Evolutionary conservation across 768 basidiomycete genomes (phyloP).

Genomic region (Agrocybe pediades): DNA sequence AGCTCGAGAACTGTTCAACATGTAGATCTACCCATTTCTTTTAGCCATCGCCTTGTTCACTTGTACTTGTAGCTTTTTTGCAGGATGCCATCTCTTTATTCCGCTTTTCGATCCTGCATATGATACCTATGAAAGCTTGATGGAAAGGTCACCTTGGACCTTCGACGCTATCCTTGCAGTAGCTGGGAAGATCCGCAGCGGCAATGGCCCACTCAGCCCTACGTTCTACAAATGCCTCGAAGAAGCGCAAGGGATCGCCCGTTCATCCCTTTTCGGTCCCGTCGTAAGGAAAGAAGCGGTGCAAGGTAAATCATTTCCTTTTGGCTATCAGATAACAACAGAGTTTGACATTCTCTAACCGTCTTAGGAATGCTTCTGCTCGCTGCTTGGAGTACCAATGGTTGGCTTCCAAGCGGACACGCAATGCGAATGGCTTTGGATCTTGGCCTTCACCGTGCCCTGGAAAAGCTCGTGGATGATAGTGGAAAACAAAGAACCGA

Average conservation of each 20-base stretch:
- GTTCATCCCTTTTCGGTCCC: constrained; percentile 91
- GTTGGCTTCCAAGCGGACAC: constrained; percentile 94
- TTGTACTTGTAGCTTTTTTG: constrained; percentile 77
- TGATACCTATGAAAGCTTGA: constrained; percentile 91
- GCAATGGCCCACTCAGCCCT: constrained; percentile 80
- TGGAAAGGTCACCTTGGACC: constrained; percentile 94
- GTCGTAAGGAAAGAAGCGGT: constrained; percentile 94
- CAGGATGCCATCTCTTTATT: constrained; percentile 95
- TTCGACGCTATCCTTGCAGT: constrained; percentile 93
- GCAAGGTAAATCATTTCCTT: constrained; percentile 57
- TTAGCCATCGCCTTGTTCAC: constrained; percentile 36
- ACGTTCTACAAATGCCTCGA: constrained; percentile 92
- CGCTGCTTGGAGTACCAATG: constrained; percentile 92
- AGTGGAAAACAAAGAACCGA: constrained; percentile 66
- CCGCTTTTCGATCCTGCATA: constrained; percentile 92
- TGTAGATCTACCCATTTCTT: constrained; percentile 52
- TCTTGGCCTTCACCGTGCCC: constrained; percentile 87
- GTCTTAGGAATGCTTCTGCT: constrained; percentile 82
- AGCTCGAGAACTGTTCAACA: constrained; percentile 89
- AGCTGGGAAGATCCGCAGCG: constrained; percentile 89
- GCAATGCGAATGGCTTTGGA: constrained; percentile 97
- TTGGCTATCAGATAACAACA: constrained; percentile 14
- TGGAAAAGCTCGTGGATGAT: constrained; percentile 87
- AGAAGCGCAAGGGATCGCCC: constrained; percentile 94
- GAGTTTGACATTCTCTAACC: constrained; percentile 7